A percentile compares a stretch with the other conserved stretches of the same genome.
phyloP scores from a whole-genome alignment of 225 moss, liverwort and hornwort genomes.

The Polytrichum commune region DNA sequence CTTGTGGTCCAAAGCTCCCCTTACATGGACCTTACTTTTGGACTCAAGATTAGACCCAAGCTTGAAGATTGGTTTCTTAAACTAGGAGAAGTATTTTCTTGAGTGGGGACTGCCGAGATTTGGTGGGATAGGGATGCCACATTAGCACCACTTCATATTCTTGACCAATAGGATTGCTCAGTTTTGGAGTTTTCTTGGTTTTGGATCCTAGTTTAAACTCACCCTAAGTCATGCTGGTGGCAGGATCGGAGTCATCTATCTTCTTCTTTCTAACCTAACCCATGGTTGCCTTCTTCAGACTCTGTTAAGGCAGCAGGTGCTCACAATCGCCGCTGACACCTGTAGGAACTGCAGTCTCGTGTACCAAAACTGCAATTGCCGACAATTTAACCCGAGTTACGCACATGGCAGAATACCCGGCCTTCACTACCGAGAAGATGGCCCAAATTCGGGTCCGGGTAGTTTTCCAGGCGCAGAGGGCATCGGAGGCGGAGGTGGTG shows the following conservation, averaged over 20 bases:
- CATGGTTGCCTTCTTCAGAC: constrained; percentile 27
- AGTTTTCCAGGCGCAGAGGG: constrained; percentile 33
- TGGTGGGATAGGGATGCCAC: too few relatives aligned
- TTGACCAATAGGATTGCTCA: too few relatives aligned
- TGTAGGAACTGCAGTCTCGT: constrained; percentile 53
- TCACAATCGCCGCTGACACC: constrained; percentile 49
- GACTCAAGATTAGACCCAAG: too few relatives aligned
- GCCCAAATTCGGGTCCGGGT: constrained; percentile 35
- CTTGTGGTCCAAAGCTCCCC: too few relatives aligned
- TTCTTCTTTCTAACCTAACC: not conserved
- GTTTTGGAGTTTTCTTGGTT: too few relatives aligned
- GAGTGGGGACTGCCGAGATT: too few relatives aligned
- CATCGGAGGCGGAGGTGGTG: constrained; percentile 23
- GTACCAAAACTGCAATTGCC: constrained; percentile 40
- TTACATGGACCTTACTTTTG: too few relatives aligned
- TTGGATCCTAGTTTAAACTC: too few relatives aligned
- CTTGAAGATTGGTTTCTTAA: too few relatives aligned
- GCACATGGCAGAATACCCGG: constrained; percentile 40
- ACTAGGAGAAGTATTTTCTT: too few relatives aligned
- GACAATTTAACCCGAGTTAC: constrained; percentile 48
- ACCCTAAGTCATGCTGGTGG: too few relatives aligned
- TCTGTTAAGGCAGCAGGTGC: constrained; percentile 47
- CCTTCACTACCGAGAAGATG: constrained; percentile 38
- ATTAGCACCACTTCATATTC: too few relatives aligned
- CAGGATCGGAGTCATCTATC: not conserved